These are phyloP conservation scores for Amniculicola lignicola DNA, from an alignment of 495 filamentous ascomycete species.

Conservation along the genomic window DNA sequence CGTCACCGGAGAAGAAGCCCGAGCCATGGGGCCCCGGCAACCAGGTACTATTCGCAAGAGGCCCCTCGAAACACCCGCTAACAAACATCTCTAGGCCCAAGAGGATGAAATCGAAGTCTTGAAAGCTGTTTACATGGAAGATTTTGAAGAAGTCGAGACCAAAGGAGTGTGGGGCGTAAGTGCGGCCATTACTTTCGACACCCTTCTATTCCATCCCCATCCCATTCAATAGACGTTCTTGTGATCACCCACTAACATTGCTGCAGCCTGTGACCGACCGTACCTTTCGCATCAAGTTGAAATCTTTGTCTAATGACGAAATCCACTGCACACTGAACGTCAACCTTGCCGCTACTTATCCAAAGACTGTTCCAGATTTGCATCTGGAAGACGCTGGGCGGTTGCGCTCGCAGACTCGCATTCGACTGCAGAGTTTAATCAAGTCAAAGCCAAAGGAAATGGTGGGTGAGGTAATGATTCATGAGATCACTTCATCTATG, in stretches of 20 bases:
- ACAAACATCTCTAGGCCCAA: conserved; percentile 76
- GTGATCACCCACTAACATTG: conserved; percentile 26
- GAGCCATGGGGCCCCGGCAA: too few relatives aligned
- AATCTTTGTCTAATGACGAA: conserved; percentile 65
- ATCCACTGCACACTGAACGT: conserved; percentile 62
- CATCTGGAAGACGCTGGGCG: conserved; percentile 60
- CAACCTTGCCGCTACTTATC: conserved; percentile 85
- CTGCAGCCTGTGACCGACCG: conserved; percentile 67
- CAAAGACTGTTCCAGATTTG: conserved; percentile 76
- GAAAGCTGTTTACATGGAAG: conserved; percentile 87
- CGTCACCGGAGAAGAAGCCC: conserved; percentile 7
- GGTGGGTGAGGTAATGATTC: conserved; percentile 83
- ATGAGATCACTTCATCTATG: conserved; percentile 75
- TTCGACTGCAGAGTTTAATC: conserved; percentile 66
- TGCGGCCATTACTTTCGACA: background rate
- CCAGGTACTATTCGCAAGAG: too few relatives aligned
- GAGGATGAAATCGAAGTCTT: conserved; percentile 83
- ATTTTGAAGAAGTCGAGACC: conserved; percentile 71
- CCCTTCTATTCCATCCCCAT: background rate
- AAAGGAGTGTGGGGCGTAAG: conserved; percentile 84
- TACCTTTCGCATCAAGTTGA: conserved; percentile 74
- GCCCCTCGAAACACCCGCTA: too few relatives aligned
- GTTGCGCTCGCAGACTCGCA: conserved; percentile 61
- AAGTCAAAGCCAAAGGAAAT: conserved; percentile 67
- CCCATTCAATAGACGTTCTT: background rate